These are phyloP conservation scores for Diaporthe citri DNA, from an alignment of 2,329 filamentous ascomycete species.

Conservation along the genomic window DNA sequence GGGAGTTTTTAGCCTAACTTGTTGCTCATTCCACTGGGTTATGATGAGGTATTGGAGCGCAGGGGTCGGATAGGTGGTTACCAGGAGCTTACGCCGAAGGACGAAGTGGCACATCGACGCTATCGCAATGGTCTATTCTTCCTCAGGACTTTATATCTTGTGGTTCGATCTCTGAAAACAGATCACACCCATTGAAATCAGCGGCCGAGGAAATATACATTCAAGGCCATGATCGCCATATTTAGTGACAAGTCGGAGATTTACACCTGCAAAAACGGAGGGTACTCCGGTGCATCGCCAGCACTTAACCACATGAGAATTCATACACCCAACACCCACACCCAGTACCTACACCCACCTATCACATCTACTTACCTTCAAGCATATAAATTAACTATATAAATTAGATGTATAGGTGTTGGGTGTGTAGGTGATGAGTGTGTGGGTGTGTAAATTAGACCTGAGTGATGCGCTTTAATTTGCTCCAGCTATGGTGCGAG, in stretches of 20 bases:
- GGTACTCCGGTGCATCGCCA: too few relatives aligned
- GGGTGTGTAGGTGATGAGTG: too few relatives aligned
- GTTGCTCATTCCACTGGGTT: neutral
- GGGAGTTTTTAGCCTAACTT: neutral
- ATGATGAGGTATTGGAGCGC: neutral
- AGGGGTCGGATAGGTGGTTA: neutral
- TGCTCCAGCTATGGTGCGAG: too few relatives aligned
- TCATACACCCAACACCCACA: too few relatives aligned
- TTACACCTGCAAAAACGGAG: too few relatives aligned
- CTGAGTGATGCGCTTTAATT: too few relatives aligned
- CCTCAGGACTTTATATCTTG: neutral
- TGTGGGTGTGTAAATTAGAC: too few relatives aligned
- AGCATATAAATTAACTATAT: too few relatives aligned
- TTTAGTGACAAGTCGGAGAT: neutral
- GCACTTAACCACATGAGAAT: too few relatives aligned
- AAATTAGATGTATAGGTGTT: too few relatives aligned
- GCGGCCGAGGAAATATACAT: neutral
- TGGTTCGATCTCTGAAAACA: neutral
- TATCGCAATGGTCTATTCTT: neutral
- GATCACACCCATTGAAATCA: neutral
- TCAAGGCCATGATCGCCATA: neutral
- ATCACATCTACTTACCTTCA: too few relatives aligned
- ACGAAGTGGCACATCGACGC: neutral
- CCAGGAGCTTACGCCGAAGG: neutral
- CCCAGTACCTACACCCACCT: too few relatives aligned